Percentiles rank a stretch among this genome's conserved stretches.
Conservation (phyloP, 73 alveolate species). For the Vitrella brassicaformis region DNA sequence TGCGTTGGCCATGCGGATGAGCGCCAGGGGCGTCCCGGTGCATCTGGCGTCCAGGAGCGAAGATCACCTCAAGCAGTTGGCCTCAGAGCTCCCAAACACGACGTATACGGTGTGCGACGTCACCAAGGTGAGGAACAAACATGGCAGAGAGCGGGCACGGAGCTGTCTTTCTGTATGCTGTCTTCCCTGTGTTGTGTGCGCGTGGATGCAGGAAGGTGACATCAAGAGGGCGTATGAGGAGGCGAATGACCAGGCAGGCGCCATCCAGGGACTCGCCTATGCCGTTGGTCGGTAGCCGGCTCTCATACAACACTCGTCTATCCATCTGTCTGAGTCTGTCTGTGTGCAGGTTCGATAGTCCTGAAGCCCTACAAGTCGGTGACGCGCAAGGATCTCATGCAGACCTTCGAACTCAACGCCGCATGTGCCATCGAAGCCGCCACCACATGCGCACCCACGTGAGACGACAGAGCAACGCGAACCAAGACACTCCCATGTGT, state of each 20-base stretch:
- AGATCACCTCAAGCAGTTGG: neutral
- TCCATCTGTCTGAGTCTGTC: too few species aligned
- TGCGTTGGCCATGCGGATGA: neutral
- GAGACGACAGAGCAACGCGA: neutral
- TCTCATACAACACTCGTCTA: too few species aligned
- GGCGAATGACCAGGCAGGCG: neutral
- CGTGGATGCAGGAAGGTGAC: neutral
- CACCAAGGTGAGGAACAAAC: neutral
- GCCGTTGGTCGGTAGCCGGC: neutral
- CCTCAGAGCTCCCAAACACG: neutral
- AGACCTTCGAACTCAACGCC: neutral
- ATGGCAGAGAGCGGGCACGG: neutral
- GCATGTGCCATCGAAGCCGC: neutral
- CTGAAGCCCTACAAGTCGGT: neutral
- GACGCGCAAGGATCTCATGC: neutral
- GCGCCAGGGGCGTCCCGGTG: neutral
- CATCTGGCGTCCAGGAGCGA: neutral
- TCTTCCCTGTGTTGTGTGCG: neutral
- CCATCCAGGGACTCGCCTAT: neutral
- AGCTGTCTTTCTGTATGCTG: neutral
- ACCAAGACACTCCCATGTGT: neutral
- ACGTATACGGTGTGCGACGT: neutral
- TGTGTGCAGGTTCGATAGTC: neutral
- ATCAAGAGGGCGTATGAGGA: neutral
- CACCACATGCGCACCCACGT: neutral